phyloP scores from a whole-genome alignment of 257 asterid species.

The Jacaranda mimosifolia region DNA sequence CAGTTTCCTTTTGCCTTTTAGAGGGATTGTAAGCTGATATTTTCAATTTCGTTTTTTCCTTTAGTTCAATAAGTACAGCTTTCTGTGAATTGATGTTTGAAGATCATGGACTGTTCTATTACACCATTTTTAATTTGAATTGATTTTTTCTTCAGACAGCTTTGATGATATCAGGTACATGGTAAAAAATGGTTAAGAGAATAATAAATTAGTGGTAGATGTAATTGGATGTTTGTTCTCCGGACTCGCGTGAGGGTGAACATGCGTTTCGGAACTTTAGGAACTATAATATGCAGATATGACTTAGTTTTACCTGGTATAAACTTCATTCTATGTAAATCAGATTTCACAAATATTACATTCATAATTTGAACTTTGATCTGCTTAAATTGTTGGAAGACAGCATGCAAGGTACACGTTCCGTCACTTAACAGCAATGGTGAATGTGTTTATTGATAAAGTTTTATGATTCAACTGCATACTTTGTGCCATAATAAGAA shows the following conservation, averaged over 20 bases:
- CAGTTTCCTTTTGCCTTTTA: neutral
- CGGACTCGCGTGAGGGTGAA: neutral
- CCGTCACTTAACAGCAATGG: neutral
- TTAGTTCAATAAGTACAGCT: neutral
- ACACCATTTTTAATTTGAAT: neutral
- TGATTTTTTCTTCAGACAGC: neutral
- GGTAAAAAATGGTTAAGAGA: slow-evolving; percentile 15
- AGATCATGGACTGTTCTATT: neutral
- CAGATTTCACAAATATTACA: neutral
- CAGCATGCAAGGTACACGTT: neutral
- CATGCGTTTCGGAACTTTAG: neutral
- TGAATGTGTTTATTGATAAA: neutral
- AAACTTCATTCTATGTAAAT: neutral
- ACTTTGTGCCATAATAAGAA: neutral
- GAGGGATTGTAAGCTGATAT: neutral
- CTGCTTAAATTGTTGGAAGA: no score
- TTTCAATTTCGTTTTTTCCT: neutral
- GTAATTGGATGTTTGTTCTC: neutral
- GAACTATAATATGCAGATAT: neutral
- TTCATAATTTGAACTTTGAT: neutral
- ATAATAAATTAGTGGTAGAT: slow-evolving; percentile 1
- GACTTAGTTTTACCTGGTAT: slow-evolving; percentile 12
- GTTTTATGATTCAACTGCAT: neutral
- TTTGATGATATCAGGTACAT: neutral
- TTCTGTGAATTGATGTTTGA: neutral